Evolutionary conservation across 108 stramenopile species (phyloP), one percentile per base, ranked within the genome.

Genomic region (Nitzschia sp.): DNA sequence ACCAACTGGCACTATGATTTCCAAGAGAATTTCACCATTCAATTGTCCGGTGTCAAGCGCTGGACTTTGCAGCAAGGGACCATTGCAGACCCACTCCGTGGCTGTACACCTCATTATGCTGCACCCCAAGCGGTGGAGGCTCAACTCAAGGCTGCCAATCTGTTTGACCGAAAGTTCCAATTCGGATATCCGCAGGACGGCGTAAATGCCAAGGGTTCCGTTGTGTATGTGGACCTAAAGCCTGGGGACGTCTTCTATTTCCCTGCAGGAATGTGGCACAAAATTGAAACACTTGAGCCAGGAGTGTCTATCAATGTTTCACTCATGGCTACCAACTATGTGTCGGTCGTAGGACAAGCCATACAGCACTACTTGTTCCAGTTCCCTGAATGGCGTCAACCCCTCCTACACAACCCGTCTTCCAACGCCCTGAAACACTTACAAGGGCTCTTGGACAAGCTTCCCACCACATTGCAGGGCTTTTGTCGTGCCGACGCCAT

Each of bases 11-110:
- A 97, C 53, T 87, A 72, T 46, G 96, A 97, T 62, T 97, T 97
- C 70, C 96, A 97, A 76, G 93, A 97, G 66, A 97, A 97, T 63
- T 94, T 97, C 59, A 97, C 96, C 22, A 74, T 97, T 50, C 94
- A 95, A 69, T 57, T 97, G 37, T 77, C 77, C 19, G 96, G 96
- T 21, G 40, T 53, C 12, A 97, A 97, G 53, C 53, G 75, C 62
- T 97, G 96, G 96, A 80, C 82, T 14, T 48, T 97, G 42, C 75
- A 83, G 41, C 72, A 80, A 55, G 85, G 89, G 12, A 75, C 72
- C 6, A 82, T 85, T 43, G 67, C 66, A 7, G 83, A 93, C 82
- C 91, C 90, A 0, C 44, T 94, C 19, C 70, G 91, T 26, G 96
- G 81, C 1, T 81, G 82, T n/a, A 94, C 96, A 15, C 96, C 94